Evolutionary conservation across 208 protist genomes (phyloP).

Genomic region (Herpetomonas samuelpessoai): DNA sequence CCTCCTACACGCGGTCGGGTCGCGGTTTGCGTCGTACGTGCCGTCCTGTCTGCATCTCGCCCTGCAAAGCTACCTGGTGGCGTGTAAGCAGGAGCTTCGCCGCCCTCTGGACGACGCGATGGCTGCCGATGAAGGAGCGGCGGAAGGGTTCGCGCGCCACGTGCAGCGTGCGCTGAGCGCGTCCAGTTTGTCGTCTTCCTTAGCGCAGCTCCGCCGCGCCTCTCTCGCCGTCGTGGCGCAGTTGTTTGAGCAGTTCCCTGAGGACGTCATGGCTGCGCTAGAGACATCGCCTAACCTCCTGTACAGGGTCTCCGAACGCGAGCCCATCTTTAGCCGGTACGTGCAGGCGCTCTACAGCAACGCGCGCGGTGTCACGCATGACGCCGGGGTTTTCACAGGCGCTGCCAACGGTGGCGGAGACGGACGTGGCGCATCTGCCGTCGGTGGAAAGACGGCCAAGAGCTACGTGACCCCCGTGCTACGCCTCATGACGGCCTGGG

Average conservation of each 20-base stretch:
- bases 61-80: conserved; percentile 72
- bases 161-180: conserved; percentile 28
- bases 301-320: conserved; percentile 13
- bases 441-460: conserved; percentile 5
- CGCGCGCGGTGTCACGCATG: conserved; percentile 23
- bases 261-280: conserved; percentile 48
- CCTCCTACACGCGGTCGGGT: conserved; percentile 64
- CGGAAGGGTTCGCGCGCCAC: conserved; percentile 19
- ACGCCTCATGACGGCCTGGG: conserved; percentile 67
- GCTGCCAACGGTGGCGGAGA: conserved; percentile 4
- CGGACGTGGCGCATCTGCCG: conserved; percentile 4
- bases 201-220: conserved; percentile 52
- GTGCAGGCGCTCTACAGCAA: conserved; percentile 24
- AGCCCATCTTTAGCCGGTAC: conserved; percentile 33
- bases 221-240: conserved; percentile 45
- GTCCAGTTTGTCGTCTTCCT: conserved; percentile 34
- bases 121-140: conserved; percentile 12
- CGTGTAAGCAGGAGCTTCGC: conserved; percentile 58
- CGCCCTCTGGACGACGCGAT: conserved; percentile 19
- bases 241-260: conserved; percentile 83
- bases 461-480: conserved; percentile 59
- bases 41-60: conserved; percentile 56
- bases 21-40: conserved; percentile 62
- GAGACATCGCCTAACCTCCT: not conserved
- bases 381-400: not conserved